Conservation (phyloP, 163 green algal species). For the Chlorella variabilis region DNA sequence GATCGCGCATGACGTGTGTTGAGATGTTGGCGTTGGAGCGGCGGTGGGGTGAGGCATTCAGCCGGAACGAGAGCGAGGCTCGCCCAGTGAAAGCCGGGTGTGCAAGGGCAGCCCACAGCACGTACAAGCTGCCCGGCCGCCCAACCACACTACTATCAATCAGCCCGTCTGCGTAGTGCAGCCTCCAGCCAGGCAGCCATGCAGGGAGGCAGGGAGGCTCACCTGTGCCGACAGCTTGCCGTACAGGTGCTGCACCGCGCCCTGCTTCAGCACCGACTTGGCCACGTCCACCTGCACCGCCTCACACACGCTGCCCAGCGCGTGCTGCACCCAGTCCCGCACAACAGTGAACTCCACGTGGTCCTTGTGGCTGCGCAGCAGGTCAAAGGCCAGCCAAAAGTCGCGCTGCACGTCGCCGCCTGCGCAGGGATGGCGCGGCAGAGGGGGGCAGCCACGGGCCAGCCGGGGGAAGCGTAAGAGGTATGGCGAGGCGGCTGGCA, state of each 20-base stretch:
- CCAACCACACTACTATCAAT: no score
- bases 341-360: conserved; percentile 95
- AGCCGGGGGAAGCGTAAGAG: not conserved
- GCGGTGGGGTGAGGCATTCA: no score
- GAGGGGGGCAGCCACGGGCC: not conserved
- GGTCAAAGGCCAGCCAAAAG: conserved; percentile 86
- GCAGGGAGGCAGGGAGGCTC: no score
- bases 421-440: not conserved
- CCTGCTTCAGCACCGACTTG: conserved; percentile 86
- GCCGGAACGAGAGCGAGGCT: no score
- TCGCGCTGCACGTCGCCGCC: conserved; percentile 72
- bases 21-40: no score
- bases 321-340: conserved; percentile 84
- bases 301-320: conserved; percentile 65
- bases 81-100: no score
- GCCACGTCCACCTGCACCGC: conserved; percentile 64
- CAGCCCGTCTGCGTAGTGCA: no score
- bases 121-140: no score
- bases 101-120: no score
- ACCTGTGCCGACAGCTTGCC: conserved; percentile 82
- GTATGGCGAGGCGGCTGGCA: no score
- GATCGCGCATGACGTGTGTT: no score
- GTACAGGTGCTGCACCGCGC: conserved; percentile 96
- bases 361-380: conserved; percentile 90
- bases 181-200: no score